Base-by-base conservation (phyloP, 164 flowering plant genomes). In the Stephania yunnanensis region DNA sequence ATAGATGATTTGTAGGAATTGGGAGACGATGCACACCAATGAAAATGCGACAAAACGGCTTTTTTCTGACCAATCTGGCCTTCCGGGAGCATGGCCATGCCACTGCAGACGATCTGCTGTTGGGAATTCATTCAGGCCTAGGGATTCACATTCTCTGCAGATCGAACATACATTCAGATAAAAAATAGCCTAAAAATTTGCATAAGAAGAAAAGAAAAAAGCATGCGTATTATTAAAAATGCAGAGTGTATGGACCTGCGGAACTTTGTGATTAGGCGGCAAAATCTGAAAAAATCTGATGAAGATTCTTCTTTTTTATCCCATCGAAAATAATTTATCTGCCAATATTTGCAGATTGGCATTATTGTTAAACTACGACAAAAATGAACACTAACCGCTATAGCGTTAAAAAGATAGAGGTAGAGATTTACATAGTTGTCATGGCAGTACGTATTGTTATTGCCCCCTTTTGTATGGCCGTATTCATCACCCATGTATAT, bases 381-480 rank as follows among this genome's bases (percentile, higher is more conserved):
- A 8, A 70, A 69, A 19, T 6, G 9, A 30, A 13, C 13, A 72
- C 45, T 36, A 6, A 12, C 25, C 66, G 8, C 46, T 63, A 3
- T 4, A 71, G n/a, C 2, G 25, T 67, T 68, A 61, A 74, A 42
- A 64, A 75, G 66, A 30, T 36, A 75, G 22, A 74, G 81, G 31
- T 9, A 79, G 82, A 80, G 69, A 42, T 73, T 84, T 78, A 92
- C 98, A 80, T 84, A 87, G 81, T 89, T 92, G 81, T 95, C 98
- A 77, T 90, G 98, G 87, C 98, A 91, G 83, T 95, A 95, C 17
- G 97, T 88, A 75, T 95, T 95, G 88, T 95, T 95, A 87, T 95
- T 95, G 79, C 97, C 98, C 50, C 97, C 97, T 86, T 95, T 95
- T 6, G 97, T 91, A 80, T 95, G 98, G 48, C 98, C 97, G 79